A percentile compares a stretch with the other conserved stretches of the same genome.
Conservation (phyloP, 495 filamentous ascomycete genomes). For the Glutinoglossum americanum region DNA sequence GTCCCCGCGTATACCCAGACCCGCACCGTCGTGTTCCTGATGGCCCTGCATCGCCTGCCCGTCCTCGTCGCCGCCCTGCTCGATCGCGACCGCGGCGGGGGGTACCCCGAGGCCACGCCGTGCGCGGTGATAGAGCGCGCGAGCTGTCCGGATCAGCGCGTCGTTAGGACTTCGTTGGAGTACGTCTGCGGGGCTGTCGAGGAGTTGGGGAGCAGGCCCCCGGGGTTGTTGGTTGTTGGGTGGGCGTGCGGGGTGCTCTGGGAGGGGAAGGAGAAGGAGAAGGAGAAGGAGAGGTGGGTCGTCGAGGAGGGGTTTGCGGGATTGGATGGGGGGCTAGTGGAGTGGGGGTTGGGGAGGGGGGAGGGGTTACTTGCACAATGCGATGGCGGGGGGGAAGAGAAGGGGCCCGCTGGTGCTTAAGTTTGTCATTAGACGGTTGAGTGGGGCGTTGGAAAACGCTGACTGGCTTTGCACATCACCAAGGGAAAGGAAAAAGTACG, state of each 20-base stretch:
- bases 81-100: not conserved
- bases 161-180: constrained; percentile 67
- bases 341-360: not conserved
- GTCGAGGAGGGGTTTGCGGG: constrained; percentile 47
- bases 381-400: too few species aligned
- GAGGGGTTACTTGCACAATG: too few species aligned
- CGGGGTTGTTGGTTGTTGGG: constrained; percentile 78
- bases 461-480: too few species aligned
- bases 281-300: constrained; percentile 44
- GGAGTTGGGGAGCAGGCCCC: constrained; percentile 71
- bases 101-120: constrained; percentile 31
- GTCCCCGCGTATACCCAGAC: constrained; percentile 56
- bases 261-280: constrained; percentile 26
- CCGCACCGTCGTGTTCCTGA: constrained; percentile 83
- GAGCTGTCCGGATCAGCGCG: constrained; percentile 80
- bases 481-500: too few species aligned
- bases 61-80: constrained; percentile 33
- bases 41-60: constrained; percentile 73
- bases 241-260: constrained; percentile 56
- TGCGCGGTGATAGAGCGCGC: constrained; percentile 92
- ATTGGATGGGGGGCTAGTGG: not conserved
- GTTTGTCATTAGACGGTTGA: too few species aligned
- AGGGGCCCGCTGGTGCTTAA: too few species aligned
- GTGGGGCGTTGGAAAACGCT: too few species aligned
- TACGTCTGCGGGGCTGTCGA: constrained; percentile 67